Evolutionary conservation across 768 basidiomycete species (phyloP).

Genomic region (Boletellus ananas): DNA sequence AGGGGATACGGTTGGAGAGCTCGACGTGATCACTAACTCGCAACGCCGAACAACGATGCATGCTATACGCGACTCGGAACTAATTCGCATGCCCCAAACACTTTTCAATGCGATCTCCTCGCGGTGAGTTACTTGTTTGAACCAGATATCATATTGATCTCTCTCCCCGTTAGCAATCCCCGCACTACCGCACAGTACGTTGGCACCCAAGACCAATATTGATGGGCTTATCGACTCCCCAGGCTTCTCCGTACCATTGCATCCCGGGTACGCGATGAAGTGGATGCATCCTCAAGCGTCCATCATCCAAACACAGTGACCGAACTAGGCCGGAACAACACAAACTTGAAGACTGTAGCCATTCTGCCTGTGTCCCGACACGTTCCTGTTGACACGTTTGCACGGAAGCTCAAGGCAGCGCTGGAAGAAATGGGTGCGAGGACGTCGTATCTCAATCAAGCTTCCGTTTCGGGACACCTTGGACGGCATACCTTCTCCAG

Average conservation of each 20-base stretch:
- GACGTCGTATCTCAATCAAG: slow-evolving; percentile 91
- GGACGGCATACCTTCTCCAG: slow-evolving; percentile 93
- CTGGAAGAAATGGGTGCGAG: slow-evolving; percentile 92
- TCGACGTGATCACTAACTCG: slow-evolving; percentile 94
- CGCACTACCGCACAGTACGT: slow-evolving; percentile 79
- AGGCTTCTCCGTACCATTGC: slow-evolving; percentile 88
- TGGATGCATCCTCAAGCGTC: slow-evolving; percentile 56
- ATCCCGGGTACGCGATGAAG: slow-evolving; percentile 80
- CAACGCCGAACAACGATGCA: slow-evolving; percentile 87
- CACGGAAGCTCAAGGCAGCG: slow-evolving; percentile 81
- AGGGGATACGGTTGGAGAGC: slow-evolving; percentile 94
- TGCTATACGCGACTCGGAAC: slow-evolving; percentile 96
- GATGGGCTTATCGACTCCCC: slow-evolving; percentile 1
- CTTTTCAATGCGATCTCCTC: slow-evolving; percentile 97
- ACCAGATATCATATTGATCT: not conserved
- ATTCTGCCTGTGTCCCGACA: slow-evolving; percentile 83
- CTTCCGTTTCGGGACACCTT: slow-evolving; percentile 85
- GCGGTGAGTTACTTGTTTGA: slow-evolving; percentile 41
- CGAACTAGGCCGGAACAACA: slow-evolving; percentile 73
- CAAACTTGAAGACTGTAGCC: slow-evolving; percentile 92
- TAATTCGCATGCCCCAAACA: slow-evolving; percentile 95
- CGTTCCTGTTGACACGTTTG: slow-evolving; percentile 87
- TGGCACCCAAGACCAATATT: not conserved
- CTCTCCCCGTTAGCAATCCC: slow-evolving; percentile 53
- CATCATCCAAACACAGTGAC: slow-evolving; percentile 49